Conservation (phyloP, 1,284 basidiomycete species). For the Moniliella sp. region DNA sequence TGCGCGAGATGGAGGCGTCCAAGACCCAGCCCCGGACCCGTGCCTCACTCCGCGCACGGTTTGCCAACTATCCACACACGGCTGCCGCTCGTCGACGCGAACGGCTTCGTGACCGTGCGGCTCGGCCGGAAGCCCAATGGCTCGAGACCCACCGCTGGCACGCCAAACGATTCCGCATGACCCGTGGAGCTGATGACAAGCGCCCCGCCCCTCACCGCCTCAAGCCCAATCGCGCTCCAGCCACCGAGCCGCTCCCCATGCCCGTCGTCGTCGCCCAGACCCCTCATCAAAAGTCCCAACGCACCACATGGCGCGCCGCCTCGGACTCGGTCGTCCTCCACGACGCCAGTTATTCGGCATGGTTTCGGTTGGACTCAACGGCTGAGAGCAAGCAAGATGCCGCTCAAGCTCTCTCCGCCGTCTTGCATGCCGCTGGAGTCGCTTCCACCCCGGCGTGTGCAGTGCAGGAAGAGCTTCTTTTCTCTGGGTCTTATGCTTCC, state of each 20-base stretch:
- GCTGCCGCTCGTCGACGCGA: constrained; percentile 8
- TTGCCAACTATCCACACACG: constrained; percentile 5
- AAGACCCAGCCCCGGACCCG: constrained; percentile 16
- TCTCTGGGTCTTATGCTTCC: too few relatives aligned
- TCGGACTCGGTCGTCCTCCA: constrained; percentile 9
- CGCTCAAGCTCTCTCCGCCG: too few relatives aligned
- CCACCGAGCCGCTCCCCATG: background rate
- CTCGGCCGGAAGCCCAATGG: constrained; percentile 12
- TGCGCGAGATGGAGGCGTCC: constrained; percentile 20
- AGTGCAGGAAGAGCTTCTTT: too few relatives aligned
- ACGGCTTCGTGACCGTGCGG: constrained; percentile 10
- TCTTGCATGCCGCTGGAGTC: too few relatives aligned
- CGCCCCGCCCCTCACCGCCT: background rate
- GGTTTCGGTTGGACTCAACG: too few relatives aligned
- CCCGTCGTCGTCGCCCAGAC: background rate
- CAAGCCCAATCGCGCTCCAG: background rate
- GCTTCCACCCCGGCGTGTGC: too few relatives aligned
- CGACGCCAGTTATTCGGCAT: constrained; percentile 19
- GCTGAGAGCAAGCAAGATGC: too few relatives aligned
- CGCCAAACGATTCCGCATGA: constrained; percentile 30
- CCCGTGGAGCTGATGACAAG: constrained; percentile 1
- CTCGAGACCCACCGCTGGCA: constrained; percentile 33
- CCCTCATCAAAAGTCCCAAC: constrained; percentile 2
- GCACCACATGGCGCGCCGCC: constrained; percentile 11
- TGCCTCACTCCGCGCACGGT: constrained; percentile 12